phyloP scores from a whole-genome alignment of 768 basidiomycete species.

The Pleurotus eryngii region DNA sequence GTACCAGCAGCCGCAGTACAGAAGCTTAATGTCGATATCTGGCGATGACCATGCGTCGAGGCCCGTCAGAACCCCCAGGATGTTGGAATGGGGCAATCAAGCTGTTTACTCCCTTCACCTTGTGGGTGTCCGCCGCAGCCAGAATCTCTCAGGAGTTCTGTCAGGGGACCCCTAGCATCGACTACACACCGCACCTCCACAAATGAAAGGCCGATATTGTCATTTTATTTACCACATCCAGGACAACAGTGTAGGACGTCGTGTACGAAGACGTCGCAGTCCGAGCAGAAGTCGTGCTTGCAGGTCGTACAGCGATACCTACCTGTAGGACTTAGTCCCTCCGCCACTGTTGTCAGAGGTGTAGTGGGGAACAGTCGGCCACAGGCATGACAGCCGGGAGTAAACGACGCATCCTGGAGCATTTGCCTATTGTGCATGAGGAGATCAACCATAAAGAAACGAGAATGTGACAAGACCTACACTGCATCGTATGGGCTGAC shows the following conservation, averaged over 20 bases:
- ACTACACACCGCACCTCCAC: no score
- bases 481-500: slow-evolving; percentile 81
- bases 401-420: slow-evolving; percentile 32
- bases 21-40: no score
- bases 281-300: slow-evolving; percentile 82
- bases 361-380: slow-evolving; percentile 61
- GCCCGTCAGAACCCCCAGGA: no score
- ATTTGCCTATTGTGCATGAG: slow-evolving; percentile 27
- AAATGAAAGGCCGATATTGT: no score
- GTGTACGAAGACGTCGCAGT: slow-evolving; percentile 96
- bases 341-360: slow-evolving; percentile 31
- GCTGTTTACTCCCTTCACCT: no score
- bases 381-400: slow-evolving; percentile 72
- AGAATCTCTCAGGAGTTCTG: no score
- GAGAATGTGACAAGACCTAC: slow-evolving; percentile 44
- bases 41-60: no score
- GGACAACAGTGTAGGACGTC: slow-evolving; percentile 96
- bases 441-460: slow-evolving; percentile 1
- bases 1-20: no score
- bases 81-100: no score
- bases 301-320: slow-evolving; percentile 91
- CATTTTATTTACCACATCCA: slow-evolving; percentile 56
- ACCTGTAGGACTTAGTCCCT: slow-evolving; percentile 81
- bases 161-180: no score
- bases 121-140: no score